phyloP scores from a whole-genome alignment of 257 asterid genomes.

The Solanum rostratum region DNA sequence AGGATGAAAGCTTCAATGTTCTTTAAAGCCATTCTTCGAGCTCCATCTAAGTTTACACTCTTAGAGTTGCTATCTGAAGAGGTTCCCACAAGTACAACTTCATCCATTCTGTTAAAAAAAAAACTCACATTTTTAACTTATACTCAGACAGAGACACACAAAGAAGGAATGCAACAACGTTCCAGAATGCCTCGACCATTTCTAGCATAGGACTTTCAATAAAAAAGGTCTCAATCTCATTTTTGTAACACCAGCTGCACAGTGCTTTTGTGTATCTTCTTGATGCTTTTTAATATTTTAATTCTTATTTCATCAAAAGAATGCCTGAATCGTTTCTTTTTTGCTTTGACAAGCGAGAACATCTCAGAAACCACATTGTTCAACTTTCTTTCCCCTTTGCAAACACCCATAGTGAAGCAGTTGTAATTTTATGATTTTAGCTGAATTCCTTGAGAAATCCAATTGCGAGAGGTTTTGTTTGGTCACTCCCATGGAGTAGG shows the following conservation, averaged over 20 bases:
- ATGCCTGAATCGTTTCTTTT: background rate
- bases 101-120: constrained; percentile 62
- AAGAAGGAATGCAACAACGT: background rate
- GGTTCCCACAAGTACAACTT: constrained; percentile 41
- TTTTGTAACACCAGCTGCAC: background rate
- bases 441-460: background rate
- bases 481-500: background rate
- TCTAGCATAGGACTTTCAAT: background rate
- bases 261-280: background rate
- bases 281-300: background rate
- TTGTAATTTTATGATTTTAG: background rate
- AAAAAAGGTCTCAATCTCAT: background rate
- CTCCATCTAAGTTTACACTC: constrained; percentile 45
- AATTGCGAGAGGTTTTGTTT: background rate
- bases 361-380: background rate
- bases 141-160: background rate
- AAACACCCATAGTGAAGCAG: background rate
- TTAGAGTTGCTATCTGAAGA: constrained; percentile 52
- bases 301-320: background rate
- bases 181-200: background rate
- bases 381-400: background rate
- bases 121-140: background rate
- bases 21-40: constrained; percentile 60
- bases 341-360: background rate
- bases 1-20: constrained; percentile 56